Percentiles rank a stretch among this genome's conserved stretches.
phyloP scores from a whole-genome alignment of 2,329 filamentous ascomycete genomes.

The Alternaria longipes region DNA sequence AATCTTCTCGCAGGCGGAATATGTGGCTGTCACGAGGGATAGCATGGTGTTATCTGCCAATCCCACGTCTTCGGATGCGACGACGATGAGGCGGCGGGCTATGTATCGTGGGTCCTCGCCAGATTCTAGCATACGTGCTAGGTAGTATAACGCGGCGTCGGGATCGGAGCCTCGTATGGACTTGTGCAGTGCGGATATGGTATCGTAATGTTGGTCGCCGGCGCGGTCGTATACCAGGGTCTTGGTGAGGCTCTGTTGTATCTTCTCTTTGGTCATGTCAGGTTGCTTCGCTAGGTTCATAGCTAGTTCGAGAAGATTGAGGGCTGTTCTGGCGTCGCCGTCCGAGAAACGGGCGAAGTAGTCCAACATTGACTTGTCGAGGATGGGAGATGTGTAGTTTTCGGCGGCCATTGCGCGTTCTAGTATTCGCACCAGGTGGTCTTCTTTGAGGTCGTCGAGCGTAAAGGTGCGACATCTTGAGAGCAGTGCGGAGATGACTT shows the following conservation, averaged over 20 bases:
- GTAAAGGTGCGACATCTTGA: conserved; percentile 93
- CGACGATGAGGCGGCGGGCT: conserved; percentile 90
- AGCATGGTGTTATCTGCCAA: conserved; percentile 87
- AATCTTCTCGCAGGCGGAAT: conserved; percentile 89
- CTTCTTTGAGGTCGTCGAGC: conserved; percentile 75
- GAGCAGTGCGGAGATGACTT: conserved; percentile 85
- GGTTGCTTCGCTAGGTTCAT: conserved; percentile 75
- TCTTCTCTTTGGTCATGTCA: conserved; percentile 74
- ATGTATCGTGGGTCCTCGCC: conserved; percentile 95
- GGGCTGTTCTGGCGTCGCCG: conserved; percentile 89
- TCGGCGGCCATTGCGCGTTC: conserved; percentile 76
- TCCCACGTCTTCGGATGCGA: conserved; percentile 93
- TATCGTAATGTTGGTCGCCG: conserved; percentile 97
- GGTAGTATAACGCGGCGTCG: conserved; percentile 91
- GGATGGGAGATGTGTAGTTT: conserved; percentile 62
- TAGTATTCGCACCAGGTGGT: conserved; percentile 78
- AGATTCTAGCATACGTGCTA: conserved; percentile 93
- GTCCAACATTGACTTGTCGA: conserved; percentile 78
- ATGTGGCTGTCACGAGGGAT: conserved; percentile 83
- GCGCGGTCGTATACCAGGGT: conserved; percentile 94
- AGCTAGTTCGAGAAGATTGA: conserved; percentile 91
- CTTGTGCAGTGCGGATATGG: conserved; percentile 97
- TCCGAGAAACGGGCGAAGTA: conserved; percentile 90
- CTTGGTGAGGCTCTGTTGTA: conserved; percentile 86
- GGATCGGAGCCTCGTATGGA: conserved; percentile 87